Evolutionary conservation across 768 basidiomycete species (phyloP).

Genomic region (Cystofilobasidium macerans): DNA sequence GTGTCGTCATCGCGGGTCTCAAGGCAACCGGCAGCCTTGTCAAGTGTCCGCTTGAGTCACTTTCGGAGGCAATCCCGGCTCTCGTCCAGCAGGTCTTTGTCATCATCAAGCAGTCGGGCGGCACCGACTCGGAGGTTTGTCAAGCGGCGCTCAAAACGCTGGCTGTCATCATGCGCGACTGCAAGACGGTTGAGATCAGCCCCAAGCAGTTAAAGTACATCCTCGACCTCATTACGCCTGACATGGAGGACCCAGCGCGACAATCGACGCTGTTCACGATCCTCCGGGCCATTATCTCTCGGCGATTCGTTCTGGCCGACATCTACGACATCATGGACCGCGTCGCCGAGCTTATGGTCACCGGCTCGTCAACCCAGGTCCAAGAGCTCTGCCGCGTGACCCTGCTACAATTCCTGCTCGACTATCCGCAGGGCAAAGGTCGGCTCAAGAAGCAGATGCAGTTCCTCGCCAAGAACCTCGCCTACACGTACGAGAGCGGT

Average conservation of each 20-base stretch:
- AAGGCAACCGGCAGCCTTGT: slow-evolving; percentile 69
- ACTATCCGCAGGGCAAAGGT: slow-evolving; percentile 92
- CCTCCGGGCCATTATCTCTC: slow-evolving; percentile 76
- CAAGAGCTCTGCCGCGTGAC: slow-evolving; percentile 83
- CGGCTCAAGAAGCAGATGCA: slow-evolving; percentile 77
- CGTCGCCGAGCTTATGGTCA: slow-evolving; percentile 82
- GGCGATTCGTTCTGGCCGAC: slow-evolving; percentile 87
- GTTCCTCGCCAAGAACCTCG: slow-evolving; percentile 82
- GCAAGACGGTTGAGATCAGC: slow-evolving; percentile 64
- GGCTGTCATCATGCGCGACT: slow-evolving; percentile 79
- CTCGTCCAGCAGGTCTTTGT: slow-evolving; percentile 72
- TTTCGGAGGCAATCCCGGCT: slow-evolving; percentile 65
- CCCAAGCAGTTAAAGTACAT: slow-evolving; percentile 81
- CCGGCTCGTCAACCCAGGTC: slow-evolving; percentile 77
- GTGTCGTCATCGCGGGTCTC: slow-evolving; percentile 63
- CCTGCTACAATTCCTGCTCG: slow-evolving; percentile 84
- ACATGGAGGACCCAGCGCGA: slow-evolving; percentile 76
- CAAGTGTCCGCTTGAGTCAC: slow-evolving; percentile 67
- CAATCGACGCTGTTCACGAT: slow-evolving; percentile 79
- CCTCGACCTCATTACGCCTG: slow-evolving; percentile 72
- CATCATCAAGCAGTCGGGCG: slow-evolving; percentile 69
- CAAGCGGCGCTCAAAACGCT: slow-evolving; percentile 81
- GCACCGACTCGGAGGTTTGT: slow-evolving; percentile 76
- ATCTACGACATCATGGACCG: slow-evolving; percentile 95
- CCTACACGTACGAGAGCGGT: slow-evolving; percentile 81